A percentile compares a stretch with the other conserved stretches of the same genome.
Conservation (phyloP, 1,284 basidiomycete genomes). For the Cutaneotrichosporon sp. region DNA sequence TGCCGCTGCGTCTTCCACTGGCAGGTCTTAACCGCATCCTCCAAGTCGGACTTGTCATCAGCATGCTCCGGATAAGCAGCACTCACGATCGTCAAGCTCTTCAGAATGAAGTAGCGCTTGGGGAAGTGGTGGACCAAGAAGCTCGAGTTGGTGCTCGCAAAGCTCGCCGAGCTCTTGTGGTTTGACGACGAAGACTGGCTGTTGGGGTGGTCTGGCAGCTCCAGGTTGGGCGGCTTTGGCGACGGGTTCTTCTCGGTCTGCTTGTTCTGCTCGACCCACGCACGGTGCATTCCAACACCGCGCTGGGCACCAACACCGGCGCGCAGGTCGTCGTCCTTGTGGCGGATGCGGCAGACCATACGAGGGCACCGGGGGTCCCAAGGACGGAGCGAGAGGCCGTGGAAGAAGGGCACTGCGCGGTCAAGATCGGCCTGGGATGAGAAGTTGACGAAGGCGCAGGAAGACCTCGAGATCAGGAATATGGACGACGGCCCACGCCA, state of each 20-base stretch:
- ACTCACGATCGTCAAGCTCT: constrained; percentile 75
- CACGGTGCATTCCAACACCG: constrained; percentile 78
- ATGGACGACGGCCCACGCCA: constrained; percentile 75
- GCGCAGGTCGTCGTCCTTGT: constrained; percentile 79
- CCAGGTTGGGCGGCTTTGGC: constrained; percentile 35
- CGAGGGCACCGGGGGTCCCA: constrained; percentile 71
- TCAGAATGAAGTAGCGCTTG: constrained; percentile 87
- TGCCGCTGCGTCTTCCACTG: constrained; percentile 92
- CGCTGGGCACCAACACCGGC: constrained; percentile 91
- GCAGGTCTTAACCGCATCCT: constrained; percentile 76
- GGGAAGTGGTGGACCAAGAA: constrained; percentile 75
- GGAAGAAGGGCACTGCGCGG: constrained; percentile 69
- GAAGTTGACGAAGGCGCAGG: constrained; percentile 92
- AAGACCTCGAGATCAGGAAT: constrained; percentile 88
- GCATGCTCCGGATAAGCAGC: neutral
- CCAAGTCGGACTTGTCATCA: constrained; percentile 68
- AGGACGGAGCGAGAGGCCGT: constrained; percentile 56
- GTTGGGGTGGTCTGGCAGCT: constrained; percentile 27
- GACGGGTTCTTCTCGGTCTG: constrained; percentile 33
- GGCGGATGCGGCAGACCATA: constrained; percentile 82
- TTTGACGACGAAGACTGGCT: constrained; percentile 20
- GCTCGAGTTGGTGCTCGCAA: constrained; percentile 56
- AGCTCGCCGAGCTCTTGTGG: constrained; percentile 60
- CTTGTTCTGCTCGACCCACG: constrained; percentile 66
- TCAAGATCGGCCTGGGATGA: constrained; percentile 65